Evolutionary conservation across 2,329 filamentous ascomycete species (phyloP).

Genomic region (Stachybotrys elegans): DNA sequence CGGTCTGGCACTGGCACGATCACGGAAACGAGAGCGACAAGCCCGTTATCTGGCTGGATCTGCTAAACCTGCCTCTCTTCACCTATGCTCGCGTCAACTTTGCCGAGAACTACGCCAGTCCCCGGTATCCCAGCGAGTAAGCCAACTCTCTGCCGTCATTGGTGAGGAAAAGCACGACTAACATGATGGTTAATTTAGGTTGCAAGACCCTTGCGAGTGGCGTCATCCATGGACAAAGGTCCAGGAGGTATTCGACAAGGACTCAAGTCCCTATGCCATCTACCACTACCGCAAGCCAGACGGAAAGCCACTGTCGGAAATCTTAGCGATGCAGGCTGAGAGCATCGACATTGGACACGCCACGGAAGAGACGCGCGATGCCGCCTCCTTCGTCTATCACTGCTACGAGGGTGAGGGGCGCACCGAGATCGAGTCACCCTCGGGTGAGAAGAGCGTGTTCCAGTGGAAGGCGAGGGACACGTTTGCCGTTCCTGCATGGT

Average conservation of each 20-base stretch:
- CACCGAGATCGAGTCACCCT: constrained; percentile 29
- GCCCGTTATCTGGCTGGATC: constrained; percentile 55
- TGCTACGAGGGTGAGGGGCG: constrained; percentile 42
- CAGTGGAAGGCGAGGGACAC: constrained; percentile 44
- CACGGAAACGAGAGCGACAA: constrained; percentile 51
- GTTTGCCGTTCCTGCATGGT: constrained; percentile 49
- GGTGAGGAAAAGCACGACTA: background rate
- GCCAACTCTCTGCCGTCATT: background rate
- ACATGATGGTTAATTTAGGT: background rate
- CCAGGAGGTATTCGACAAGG: constrained; percentile 30
- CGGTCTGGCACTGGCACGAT: constrained; percentile 56
- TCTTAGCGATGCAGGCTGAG: constrained; percentile 44
- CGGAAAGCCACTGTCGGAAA: constrained; percentile 32
- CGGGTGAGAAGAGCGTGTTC: constrained; percentile 26
- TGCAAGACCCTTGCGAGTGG: constrained; percentile 28
- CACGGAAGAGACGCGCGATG: constrained; percentile 42
- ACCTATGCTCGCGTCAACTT: constrained; percentile 47
- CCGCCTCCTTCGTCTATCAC: constrained; percentile 47
- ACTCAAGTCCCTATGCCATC: constrained; percentile 20
- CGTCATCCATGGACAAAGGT: constrained; percentile 40
- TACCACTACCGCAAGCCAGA: constrained; percentile 29
- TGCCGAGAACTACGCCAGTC: constrained; percentile 42
- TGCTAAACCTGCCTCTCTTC: constrained; percentile 48
- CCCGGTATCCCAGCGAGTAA: constrained; percentile 42
- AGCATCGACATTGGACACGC: too few relatives aligned